Evolutionary conservation across 129 eudicot genomes (phyloP), one percentile per base, ranked within the genome.

Genomic region (Logfia minima): DNA sequence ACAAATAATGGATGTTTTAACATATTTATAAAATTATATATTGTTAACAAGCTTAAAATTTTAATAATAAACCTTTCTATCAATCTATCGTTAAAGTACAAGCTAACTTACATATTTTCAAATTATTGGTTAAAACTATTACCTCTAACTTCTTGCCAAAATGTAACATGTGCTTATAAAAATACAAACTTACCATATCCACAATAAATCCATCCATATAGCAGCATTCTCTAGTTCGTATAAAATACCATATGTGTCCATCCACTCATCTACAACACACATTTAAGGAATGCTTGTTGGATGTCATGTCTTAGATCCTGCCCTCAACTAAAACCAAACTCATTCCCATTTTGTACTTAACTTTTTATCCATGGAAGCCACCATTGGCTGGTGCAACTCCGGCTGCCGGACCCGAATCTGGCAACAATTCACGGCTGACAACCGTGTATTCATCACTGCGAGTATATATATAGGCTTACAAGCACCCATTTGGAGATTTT

Each of bases 401-500:
- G 77, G 88, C 79, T 74, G 70, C 71, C 75, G 26, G 60, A 60
- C 66, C 65, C 35, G 8, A 6, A 32, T 59, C 77, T 39, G 28
- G 39, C 70, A 71, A 67, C 84, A 79, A 71, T 53, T 72, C 62
- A 74, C 56, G 37, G 79, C 68, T 76, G 70, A 81, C 26, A 75
- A 84, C 75, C 73, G 62, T 41, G 64, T 69, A 21, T 28, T 74
- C 55, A 74, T 87, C 48, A 72, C 61, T 1, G 35, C 77, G 45
- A 52, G 75, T 0, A 14, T 67, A 59, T 35, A 68, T 9, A 66
- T 74, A 48, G 70, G 84, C 21, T 85, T 87, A 3, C 87, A 77
- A 73, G 43, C 87, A 17, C 80, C 80, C 24, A 60, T 62, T 35
- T 88, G 89, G 92, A 86, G 80, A 59, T 39, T 73, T 3, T 31